Evolutionary conservation across 1,284 basidiomycete genomes (phyloP).

Genomic region (Sparassis latifolia): DNA sequence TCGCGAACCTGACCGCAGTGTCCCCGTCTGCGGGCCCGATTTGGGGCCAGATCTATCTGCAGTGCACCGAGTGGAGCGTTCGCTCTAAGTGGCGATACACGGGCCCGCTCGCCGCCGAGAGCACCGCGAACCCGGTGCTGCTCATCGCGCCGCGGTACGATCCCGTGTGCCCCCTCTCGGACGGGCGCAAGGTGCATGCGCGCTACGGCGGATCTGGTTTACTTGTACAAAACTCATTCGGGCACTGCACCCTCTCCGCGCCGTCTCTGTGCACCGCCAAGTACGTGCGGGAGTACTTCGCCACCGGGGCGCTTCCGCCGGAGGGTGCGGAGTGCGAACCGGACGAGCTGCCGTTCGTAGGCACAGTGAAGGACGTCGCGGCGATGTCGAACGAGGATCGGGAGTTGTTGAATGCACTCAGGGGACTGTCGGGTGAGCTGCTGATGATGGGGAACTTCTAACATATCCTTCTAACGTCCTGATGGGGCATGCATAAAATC

Average conservation of each 20-base stretch:
- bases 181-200: slow-evolving; percentile 10
- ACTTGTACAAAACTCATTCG: slow-evolving; percentile 13
- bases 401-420: slow-evolving; percentile 13
- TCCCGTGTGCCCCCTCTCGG: slow-evolving; percentile 13
- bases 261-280: slow-evolving; percentile 39
- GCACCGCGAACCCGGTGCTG: slow-evolving; percentile 24
- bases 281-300: slow-evolving; percentile 35
- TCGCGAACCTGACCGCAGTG: slow-evolving; percentile 27
- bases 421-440: slow-evolving; percentile 8
- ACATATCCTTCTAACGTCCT: neutral
- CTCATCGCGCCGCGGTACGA: slow-evolving; percentile 14
- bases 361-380: slow-evolving; percentile 1
- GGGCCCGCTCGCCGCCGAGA: slow-evolving; percentile 12
- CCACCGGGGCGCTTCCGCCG: slow-evolving; percentile 33
- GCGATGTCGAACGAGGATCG: slow-evolving; percentile 9
- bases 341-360: slow-evolving; percentile 15
- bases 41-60: slow-evolving; percentile 9
- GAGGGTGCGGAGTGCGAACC: slow-evolving; percentile 33
- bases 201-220: slow-evolving; percentile 14
- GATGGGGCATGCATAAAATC: too few species aligned
- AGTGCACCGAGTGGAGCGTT: slow-evolving; percentile 12
- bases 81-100: slow-evolving; percentile 13
- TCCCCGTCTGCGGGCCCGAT: slow-evolving; percentile 25
- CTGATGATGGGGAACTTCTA: slow-evolving; percentile 4
- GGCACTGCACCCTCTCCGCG: slow-evolving; percentile 37